phyloP scores from a whole-genome alignment of 2,329 filamentous ascomycete species.

The Teratosphaeria gauchensis region DNA sequence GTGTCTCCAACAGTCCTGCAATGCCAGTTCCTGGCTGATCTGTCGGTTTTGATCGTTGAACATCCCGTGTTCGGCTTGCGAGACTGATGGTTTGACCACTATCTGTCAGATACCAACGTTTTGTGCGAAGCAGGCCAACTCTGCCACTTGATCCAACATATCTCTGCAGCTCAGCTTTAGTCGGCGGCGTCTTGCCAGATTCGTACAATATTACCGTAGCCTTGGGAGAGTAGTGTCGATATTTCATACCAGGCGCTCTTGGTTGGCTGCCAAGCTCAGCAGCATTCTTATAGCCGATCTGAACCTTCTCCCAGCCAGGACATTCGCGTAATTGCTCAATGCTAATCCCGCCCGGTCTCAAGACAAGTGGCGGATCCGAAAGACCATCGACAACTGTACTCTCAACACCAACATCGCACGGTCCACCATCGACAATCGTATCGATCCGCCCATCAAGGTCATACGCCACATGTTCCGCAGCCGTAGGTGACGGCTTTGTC shows the following conservation, averaged over 20 bases:
- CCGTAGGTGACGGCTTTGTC: constrained; percentile 84
- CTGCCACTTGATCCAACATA: constrained; percentile 15
- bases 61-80: background rate
- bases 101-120: constrained; percentile 20
- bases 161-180: constrained; percentile 20
- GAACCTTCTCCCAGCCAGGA: constrained; percentile 70
- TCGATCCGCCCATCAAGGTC: constrained; percentile 76
- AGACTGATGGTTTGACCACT: background rate
- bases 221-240: constrained; percentile 91
- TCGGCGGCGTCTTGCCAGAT: constrained; percentile 30
- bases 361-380: constrained; percentile 65
- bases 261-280: constrained; percentile 57
- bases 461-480: constrained; percentile 77
- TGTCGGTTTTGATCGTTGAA: background rate
- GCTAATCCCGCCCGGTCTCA: constrained; percentile 79
- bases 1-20: constrained; percentile 15
- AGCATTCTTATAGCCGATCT: constrained; percentile 69
- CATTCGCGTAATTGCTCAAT: constrained; percentile 67
- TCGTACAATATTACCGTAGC: constrained; percentile 68
- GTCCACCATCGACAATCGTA: constrained; percentile 79
- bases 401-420: constrained; percentile 83
- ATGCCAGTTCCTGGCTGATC: constrained; percentile 12
- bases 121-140: constrained; percentile 33
- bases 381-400: constrained; percentile 94
- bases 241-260: constrained; percentile 95